These are phyloP conservation scores for Baeospora myosura DNA, from an alignment of 1,284 basidiomycete genomes.

Conservation along the genomic window DNA sequence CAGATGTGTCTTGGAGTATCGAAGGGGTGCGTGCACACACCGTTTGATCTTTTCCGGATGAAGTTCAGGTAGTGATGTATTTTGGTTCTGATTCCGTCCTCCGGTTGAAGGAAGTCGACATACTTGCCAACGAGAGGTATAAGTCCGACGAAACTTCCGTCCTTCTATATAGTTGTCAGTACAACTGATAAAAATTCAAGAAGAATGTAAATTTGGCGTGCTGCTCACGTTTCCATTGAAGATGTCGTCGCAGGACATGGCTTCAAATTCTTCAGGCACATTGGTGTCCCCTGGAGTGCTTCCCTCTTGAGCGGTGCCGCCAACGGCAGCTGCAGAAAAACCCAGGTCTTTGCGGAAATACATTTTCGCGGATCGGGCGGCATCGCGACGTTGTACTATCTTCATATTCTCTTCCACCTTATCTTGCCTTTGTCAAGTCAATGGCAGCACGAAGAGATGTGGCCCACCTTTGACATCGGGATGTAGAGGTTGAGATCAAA, in stretches of 20 bases:
- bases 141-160: slow-evolving; percentile 74
- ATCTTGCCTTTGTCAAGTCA: too few relatives aligned
- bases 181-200: neutral
- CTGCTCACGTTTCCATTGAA: slow-evolving; percentile 79
- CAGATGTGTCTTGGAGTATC: too few relatives aligned
- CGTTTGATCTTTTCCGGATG: too few relatives aligned
- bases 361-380: slow-evolving; percentile 69
- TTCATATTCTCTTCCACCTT: slow-evolving; percentile 99
- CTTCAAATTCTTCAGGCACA: slow-evolving; percentile 77
- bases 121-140: slow-evolving; percentile 83
- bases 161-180: slow-evolving; percentile 28
- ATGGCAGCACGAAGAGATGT: slow-evolving; percentile 6
- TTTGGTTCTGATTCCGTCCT: neutral
- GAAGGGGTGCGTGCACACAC: too few relatives aligned
- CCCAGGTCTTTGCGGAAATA: slow-evolving; percentile 87
- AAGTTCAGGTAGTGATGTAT: too few relatives aligned
- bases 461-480: slow-evolving; percentile 85
- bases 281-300: too few relatives aligned
- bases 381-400: slow-evolving; percentile 81
- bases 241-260: slow-evolving; percentile 90
- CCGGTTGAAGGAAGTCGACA: slow-evolving; percentile 42
- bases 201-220: slow-evolving; percentile 1
- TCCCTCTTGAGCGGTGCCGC: too few relatives aligned
- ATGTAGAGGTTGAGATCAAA: slow-evolving; percentile 95
- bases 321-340: slow-evolving; percentile 70